Evolutionary conservation across 2,329 filamentous ascomycete species (phyloP).

Genomic region (Lasiodiplodia sp.): DNA sequence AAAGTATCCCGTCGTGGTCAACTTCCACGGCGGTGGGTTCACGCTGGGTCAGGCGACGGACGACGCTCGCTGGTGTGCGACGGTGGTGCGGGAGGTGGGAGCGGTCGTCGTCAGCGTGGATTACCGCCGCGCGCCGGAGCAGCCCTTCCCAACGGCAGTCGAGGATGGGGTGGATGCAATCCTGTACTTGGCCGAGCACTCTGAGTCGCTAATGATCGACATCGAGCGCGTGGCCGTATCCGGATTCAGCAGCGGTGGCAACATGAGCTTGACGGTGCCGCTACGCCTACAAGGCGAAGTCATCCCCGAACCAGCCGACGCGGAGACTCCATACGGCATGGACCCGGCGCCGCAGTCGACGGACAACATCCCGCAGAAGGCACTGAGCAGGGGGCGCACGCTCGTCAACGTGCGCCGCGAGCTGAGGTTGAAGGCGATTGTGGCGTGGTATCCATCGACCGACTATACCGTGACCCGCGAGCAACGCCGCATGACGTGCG

Average conservation of each 20-base stretch:
- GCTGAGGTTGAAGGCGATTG: slow-evolving; percentile 62
- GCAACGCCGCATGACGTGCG: slow-evolving; percentile 63
- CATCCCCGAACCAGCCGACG: slow-evolving; percentile 37
- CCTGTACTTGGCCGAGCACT: slow-evolving; percentile 64
- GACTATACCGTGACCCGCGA: slow-evolving; percentile 68
- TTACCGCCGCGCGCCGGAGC: slow-evolving; percentile 67
- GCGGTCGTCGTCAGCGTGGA: slow-evolving; percentile 68
- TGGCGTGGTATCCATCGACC: slow-evolving; percentile 68
- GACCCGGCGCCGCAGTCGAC: slow-evolving; percentile 15
- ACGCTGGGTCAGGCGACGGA: slow-evolving; percentile 66
- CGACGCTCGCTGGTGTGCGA: slow-evolving; percentile 66
- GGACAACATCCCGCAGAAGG: slow-evolving; percentile 28
- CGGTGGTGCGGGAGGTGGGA: slow-evolving; percentile 61
- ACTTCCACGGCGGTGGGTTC: slow-evolving; percentile 71
- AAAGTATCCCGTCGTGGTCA: slow-evolving; percentile 65
- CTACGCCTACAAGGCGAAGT: slow-evolving; percentile 62
- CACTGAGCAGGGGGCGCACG: slow-evolving; percentile 22
- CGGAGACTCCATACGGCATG: slow-evolving; percentile 32
- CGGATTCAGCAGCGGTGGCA: slow-evolving; percentile 69
- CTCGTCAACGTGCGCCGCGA: slow-evolving; percentile 36
- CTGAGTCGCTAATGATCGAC: slow-evolving; percentile 64
- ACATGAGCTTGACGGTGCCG: slow-evolving; percentile 68
- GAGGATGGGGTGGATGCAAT: slow-evolving; percentile 70
- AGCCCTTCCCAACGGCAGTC: slow-evolving; percentile 68
- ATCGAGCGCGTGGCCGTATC: slow-evolving; percentile 64